Evolutionary conservation across 2,329 filamentous ascomycete species (phyloP).

Genomic region (Aphanoascus verrucosus): DNA sequence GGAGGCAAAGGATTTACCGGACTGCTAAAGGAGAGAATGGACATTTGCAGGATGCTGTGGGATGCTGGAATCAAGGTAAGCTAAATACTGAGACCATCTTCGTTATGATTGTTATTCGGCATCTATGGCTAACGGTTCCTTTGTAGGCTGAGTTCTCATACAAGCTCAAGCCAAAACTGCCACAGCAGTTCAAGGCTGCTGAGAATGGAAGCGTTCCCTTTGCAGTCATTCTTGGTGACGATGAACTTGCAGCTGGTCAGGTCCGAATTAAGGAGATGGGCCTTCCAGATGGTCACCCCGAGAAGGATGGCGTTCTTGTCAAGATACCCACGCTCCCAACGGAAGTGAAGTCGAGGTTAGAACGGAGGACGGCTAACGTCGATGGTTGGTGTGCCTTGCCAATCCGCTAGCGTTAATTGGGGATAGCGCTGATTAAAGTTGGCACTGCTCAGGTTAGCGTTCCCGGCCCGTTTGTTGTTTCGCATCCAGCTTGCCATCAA

Average conservation of each 20-base stretch:
- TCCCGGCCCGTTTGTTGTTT: too few species aligned
- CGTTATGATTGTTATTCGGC: background rate
- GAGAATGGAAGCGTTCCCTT: slow-evolving; percentile 71
- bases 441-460: too few species aligned
- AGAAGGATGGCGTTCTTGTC: slow-evolving; percentile 78
- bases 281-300: slow-evolving; percentile 67
- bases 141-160: slow-evolving; percentile 67
- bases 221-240: slow-evolving; percentile 80
- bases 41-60: slow-evolving; percentile 66
- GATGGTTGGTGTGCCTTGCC: too few species aligned
- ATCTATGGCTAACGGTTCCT: slow-evolving; percentile 18
- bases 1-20: slow-evolving; percentile 76
- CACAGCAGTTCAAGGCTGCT: slow-evolving; percentile 81
- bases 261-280: slow-evolving; percentile 82
- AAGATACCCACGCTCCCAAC: slow-evolving; percentile 36
- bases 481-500: too few species aligned
- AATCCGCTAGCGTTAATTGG: too few species aligned
- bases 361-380: slow-evolving; percentile 1
- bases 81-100: background rate
- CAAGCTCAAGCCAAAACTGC: slow-evolving; percentile 84
- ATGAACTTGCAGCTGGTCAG: slow-evolving; percentile 72
- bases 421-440: too few species aligned
- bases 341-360: slow-evolving; percentile 17
- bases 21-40: slow-evolving; percentile 72
- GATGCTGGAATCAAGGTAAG: slow-evolving; percentile 71